A percentile compares a stretch with the other conserved stretches of the same genome.
phyloP scores from a whole-genome alignment of 1,284 basidiomycete genomes.

The Tylopilus orsonianus region DNA sequence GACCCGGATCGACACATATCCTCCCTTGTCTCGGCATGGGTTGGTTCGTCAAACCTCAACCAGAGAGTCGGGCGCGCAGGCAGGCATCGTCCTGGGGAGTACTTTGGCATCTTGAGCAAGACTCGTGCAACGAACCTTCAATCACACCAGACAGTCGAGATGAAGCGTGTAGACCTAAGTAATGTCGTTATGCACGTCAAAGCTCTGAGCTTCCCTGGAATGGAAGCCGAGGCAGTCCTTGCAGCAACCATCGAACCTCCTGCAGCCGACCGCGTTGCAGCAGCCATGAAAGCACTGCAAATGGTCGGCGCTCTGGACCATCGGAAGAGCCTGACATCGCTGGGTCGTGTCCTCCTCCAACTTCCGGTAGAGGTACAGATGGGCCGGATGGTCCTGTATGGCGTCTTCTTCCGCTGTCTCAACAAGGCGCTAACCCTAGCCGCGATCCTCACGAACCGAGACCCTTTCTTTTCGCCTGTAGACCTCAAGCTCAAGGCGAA shows the following conservation, averaged over 20 bases:
- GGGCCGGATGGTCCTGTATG: conserved; percentile 87
- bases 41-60: conserved; percentile 90
- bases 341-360: conserved; percentile 87
- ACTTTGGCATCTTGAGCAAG: conserved; percentile 82
- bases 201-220: conserved; percentile 88
- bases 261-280: conserved; percentile 71
- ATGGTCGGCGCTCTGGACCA: conserved; percentile 89
- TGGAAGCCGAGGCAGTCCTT: conserved; percentile 87
- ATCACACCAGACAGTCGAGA: conserved; percentile 91
- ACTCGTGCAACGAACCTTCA: conserved; percentile 64
- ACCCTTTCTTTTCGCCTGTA: conserved; percentile 87
- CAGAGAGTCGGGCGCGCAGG: conserved; percentile 95
- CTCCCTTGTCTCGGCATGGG: conserved; percentile 87
- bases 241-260: conserved; percentile 89
- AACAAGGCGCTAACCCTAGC: conserved; percentile 89
- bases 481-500: conserved; percentile 66
- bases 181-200: conserved; percentile 97
- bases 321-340: conserved; percentile 78
- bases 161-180: conserved; percentile 91
- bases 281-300: conserved; percentile 80
- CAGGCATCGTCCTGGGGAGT: conserved; percentile 88
- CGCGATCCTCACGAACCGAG: conserved; percentile 86
- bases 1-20: conserved; percentile 89
- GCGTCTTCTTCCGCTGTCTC: conserved; percentile 92
- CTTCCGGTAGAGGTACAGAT: conserved; percentile 90